Evolutionary conservation across 2,329 filamentous ascomycete species (phyloP), one percentile per base, ranked within the genome.

Genomic region (Colletotrichum somersetense): DNA sequence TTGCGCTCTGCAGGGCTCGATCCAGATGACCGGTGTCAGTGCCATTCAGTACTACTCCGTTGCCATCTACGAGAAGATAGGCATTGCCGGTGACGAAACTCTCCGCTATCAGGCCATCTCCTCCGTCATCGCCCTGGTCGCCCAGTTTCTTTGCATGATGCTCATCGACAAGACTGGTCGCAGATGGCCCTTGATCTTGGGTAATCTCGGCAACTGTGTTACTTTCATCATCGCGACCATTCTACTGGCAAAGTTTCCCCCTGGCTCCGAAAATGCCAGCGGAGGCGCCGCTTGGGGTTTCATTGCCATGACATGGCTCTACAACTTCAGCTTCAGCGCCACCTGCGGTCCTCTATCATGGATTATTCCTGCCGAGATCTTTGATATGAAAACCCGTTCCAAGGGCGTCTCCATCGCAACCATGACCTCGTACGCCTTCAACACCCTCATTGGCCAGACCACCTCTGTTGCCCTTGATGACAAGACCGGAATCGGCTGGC

Each of bases 91-190:
- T 30, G 84, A 89, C 63, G 86, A 92, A 38, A 90, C 93, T 0
- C 86, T 95, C 52, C 89, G 91, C 74, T 94, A 94, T 79, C 92
- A 95, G 79, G 92, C 91, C 66, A 94, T 94, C 77, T 93, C 91
- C 73, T 91, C 88, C 1, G 85, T 93, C 72, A 89, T 94, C 62
- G 92, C 91, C 2, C 82, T 95, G 11, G 78, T 93, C 16, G 92
- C 89, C 0, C 91, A 94, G 77, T 89, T 90, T 75, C 81, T 87
- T 53, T 94, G 91, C 77, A 92, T 95, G 77, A 78, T 91, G 58
- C 82, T 90, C 68, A 91, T 95, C 74, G 93, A 95, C 79, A 85
- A 83, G 44, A 87, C 91, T 11, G 93, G 93, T 62, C 90, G 93
- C 57, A 88, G 93, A 71, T 90, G 90, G 88, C 90, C 91, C 0